Evolutionary conservation across 2,329 filamentous ascomycete species (phyloP).

Genomic region (Laburnicola sp.): DNA sequence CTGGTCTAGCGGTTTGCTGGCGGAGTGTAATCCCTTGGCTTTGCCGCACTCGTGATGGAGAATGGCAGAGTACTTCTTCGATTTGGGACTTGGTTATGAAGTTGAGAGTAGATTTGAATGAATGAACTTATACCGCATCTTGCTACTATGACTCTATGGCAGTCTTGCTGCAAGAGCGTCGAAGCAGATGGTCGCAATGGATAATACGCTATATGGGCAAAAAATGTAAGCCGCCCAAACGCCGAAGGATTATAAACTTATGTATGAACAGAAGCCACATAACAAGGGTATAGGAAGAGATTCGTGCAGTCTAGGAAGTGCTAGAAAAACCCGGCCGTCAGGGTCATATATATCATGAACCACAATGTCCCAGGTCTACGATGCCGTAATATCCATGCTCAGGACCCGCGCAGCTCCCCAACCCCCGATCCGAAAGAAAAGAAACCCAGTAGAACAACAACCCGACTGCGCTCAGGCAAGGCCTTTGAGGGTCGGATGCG

Average conservation of each 20-base stretch:
- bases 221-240: neutral
- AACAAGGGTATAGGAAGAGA: slow-evolving; percentile 4
- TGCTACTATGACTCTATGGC: no score
- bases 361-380: neutral
- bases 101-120: neutral
- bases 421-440: neutral
- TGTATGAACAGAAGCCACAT: neutral
- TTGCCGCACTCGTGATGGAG: neutral
- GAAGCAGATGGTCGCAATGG: no score
- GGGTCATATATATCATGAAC: slow-evolving; percentile 1
- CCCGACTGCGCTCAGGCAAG: neutral
- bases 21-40: neutral
- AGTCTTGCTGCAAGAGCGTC: no score
- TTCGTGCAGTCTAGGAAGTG: slow-evolving; percentile 1
- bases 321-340: slow-evolving; percentile 6
- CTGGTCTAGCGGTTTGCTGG: neutral
- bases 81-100: no score
- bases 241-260: neutral
- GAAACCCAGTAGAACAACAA: neutral
- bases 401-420: neutral
- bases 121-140: no score
- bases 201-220: neutral
- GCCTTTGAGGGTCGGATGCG: slow-evolving; percentile 28
- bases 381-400: neutral
- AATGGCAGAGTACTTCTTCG: no score